phyloP scores from a whole-genome alignment of 352 stramenopile genomes.

The Phytophthora ohioensis region DNA sequence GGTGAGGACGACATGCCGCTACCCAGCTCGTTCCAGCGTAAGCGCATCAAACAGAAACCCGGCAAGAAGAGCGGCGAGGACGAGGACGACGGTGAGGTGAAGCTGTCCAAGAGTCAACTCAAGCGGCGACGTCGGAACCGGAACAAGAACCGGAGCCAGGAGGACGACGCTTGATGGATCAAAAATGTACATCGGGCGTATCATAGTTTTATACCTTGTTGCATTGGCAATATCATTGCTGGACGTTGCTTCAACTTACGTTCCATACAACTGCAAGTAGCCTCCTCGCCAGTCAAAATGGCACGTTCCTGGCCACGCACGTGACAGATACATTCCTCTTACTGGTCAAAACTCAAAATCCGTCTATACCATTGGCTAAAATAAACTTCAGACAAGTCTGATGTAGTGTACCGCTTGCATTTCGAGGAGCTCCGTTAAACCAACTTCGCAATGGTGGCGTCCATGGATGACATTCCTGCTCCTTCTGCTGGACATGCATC shows the following conservation, averaged over 20 bases:
- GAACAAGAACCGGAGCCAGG: constrained; percentile 34
- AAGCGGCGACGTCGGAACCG: constrained; percentile 57
- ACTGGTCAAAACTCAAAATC: constrained; percentile 26
- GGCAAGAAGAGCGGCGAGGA: constrained; percentile 27
- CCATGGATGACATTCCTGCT: constrained; percentile 31
- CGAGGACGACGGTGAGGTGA: constrained; percentile 28
- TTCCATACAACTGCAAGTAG: neutral
- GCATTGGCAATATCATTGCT: constrained; percentile 18
- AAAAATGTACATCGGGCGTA: constrained; percentile 10
- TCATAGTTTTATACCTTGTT: constrained; percentile 36
- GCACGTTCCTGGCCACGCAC: constrained; percentile 43
- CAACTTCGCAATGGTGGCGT: constrained; percentile 41
- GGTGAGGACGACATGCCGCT: constrained; percentile 73
- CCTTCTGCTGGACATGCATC: constrained; percentile 1
- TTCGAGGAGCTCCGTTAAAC: constrained; percentile 12
- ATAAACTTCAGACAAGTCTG: constrained; percentile 17
- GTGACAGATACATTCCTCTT: neutral
- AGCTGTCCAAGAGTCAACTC: constrained; percentile 49
- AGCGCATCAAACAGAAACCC: constrained; percentile 58
- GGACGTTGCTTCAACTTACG: neutral
- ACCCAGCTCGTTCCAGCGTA: constrained; percentile 78
- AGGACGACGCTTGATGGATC: constrained; percentile 21
- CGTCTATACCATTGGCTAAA: constrained; percentile 30
- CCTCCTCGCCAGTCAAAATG: constrained; percentile 40
- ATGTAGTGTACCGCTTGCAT: constrained; percentile 21